Evolutionary conservation across 2,329 filamentous ascomycete species (phyloP), one percentile per base, ranked within the genome.

Genomic region (Rhynchosporium secalis): DNA sequence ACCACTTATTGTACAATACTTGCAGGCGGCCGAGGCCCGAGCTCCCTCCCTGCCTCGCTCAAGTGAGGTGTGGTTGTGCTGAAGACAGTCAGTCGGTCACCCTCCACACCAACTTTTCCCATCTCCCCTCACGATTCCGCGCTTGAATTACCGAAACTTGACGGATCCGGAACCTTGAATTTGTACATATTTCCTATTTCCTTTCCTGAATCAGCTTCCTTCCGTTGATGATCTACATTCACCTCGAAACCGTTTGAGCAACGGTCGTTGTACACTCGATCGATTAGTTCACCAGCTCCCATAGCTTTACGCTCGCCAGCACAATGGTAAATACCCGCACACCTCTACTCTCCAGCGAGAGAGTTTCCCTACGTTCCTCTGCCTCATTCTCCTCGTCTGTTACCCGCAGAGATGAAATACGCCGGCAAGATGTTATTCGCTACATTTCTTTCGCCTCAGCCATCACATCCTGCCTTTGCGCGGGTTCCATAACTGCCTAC

Each of bases 401-500:
- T 31, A 52, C 60, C 41, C 65, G 66, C 43, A 64, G 55, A 48
- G 59, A 58, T 7, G 58, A 67, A 58, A 56, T 51, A 28, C 61
- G 62, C 55, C 61, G 68, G 31, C 68, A 66, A 55, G 65, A 73
- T 45, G 47, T 72, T 9, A 67, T 62, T 12, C 68, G 73, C 61
- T 74, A 74, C 67, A 61, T 83, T 51, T 81, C 85, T 60, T 86
- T 87, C 70, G 66, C 80, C 33, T 78, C 79, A 28, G 81, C 85
- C 33, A 80, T 86, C 36, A 66, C 85, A 15, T 80, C 81, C 15
- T 80, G 84, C 13, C 83, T 97, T 38, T 95, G 91, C 74, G 94
- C 92, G 36, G 95, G 94, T 65, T 96, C 91, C 71, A 91, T 98
- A 72, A 92, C 92, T 56, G 90, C 92, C 55, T 99, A 95, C 79